A percentile compares a stretch with the other conserved stretches of the same genome.
phyloP scores from a whole-genome alignment of 768 basidiomycete species.

The Calvatia gigantea region DNA sequence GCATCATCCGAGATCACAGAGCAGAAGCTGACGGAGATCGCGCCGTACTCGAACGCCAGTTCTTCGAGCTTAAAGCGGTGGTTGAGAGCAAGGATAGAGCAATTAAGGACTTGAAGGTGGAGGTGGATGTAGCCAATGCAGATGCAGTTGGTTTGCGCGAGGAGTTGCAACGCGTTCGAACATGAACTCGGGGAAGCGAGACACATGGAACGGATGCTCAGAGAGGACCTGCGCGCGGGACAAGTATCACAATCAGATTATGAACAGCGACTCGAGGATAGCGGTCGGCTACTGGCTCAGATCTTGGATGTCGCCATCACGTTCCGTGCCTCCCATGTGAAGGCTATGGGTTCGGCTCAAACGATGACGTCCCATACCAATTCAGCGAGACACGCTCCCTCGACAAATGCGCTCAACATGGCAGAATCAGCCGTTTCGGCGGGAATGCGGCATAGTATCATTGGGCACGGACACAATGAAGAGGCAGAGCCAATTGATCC shows the following conservation, averaged over 20 bases:
- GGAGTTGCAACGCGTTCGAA: conserved; percentile 68
- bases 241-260: conserved; percentile 63
- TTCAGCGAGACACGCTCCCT: conserved; percentile 39
- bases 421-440: conserved; percentile 49
- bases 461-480: conserved; percentile 28
- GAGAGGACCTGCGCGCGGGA: conserved; percentile 72
- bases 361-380: conserved; percentile 52
- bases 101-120: conserved; percentile 57
- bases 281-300: conserved; percentile 71
- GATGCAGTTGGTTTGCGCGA: conserved; percentile 69
- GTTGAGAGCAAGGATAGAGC: conserved; percentile 60
- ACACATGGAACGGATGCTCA: conserved; percentile 63
- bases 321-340: conserved; percentile 75
- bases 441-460: conserved; percentile 40
- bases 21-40: conserved; percentile 93
- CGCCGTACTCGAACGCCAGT: conserved; percentile 87
- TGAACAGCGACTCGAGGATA: conserved; percentile 64
- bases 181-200: conserved; percentile 67
- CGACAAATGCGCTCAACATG: conserved; percentile 25
- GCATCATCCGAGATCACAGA: conserved; percentile 78
- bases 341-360: conserved; percentile 62
- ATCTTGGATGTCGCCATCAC: conserved; percentile 76
- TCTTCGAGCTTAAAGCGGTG: conserved; percentile 64
- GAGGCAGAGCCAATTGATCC: conserved; percentile 70
- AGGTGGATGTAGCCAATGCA: conserved; percentile 60